Evolutionary conservation across 2,329 filamentous ascomycete species (phyloP).

Genomic region (Lasiodiplodia citricola): DNA sequence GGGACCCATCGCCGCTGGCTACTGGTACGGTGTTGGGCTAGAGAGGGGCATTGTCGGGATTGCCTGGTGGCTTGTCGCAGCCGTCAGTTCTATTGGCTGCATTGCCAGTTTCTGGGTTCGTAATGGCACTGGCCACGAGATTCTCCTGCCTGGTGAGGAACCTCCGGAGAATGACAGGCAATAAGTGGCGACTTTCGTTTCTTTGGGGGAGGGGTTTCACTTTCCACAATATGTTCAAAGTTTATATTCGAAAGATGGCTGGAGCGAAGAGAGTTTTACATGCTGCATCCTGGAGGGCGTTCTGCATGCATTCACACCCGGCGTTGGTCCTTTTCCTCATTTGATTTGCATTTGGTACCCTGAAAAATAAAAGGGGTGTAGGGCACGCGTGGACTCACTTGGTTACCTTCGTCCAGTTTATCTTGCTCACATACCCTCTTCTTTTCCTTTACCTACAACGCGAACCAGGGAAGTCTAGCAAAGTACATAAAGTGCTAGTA

Average conservation of each 20-base stretch:
- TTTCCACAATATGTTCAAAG: not conserved
- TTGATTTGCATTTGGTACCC: not conserved
- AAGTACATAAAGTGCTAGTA: not conserved
- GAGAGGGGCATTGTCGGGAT: slow-evolving; percentile 60
- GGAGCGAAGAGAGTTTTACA: slow-evolving; percentile 2
- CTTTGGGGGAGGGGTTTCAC: not conserved
- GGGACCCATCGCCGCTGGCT: slow-evolving; percentile 61
- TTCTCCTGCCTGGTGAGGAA: slow-evolving; percentile 26
- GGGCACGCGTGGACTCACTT: not conserved
- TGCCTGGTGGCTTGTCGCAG: slow-evolving; percentile 63
- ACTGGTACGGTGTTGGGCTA: slow-evolving; percentile 60
- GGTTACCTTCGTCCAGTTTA: not conserved
- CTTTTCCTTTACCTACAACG: not conserved
- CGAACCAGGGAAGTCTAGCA: too few species aligned
- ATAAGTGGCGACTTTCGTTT: not conserved
- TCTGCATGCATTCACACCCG: slow-evolving; percentile 21
- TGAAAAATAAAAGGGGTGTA: not conserved
- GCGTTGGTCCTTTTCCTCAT: not conserved
- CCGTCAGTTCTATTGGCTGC: slow-evolving; percentile 63
- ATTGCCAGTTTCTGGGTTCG: slow-evolving; percentile 65
- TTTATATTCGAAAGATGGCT: not conserved
- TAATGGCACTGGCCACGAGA: slow-evolving; percentile 55
- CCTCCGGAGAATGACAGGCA: slow-evolving; percentile 18
- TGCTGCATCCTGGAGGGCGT: slow-evolving; percentile 23
- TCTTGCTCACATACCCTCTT: not conserved